Evolutionary conservation across 2,329 filamentous ascomycete genomes (phyloP), one percentile per base, ranked within the genome.

Genomic region (Tolypocladium guangdongense): DNA sequence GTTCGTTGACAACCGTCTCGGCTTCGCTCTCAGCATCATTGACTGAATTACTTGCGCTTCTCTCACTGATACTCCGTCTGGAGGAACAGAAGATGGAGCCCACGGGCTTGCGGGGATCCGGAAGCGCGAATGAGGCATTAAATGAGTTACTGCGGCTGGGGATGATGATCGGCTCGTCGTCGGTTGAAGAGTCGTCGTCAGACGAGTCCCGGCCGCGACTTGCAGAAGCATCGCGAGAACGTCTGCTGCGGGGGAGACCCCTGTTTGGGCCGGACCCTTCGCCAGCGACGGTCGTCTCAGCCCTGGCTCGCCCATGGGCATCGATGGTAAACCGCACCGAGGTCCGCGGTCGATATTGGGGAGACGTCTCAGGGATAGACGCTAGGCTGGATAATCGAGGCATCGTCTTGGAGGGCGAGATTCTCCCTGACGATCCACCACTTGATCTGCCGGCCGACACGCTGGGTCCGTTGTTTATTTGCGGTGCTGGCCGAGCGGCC

Each of bases 161-260:
- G 39, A 86, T 81, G 50, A 84, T 75, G 56, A 85, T 84, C 14
- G 80, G 80, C 54, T 85, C 82, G 52, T 85, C 82, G 56, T 86
- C 82, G 4, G 76, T 76, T 0, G 81, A 83, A 1, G 80, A 83
- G 2, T 76, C 76, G 48, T 77, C 76, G 33, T 78, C 74, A 0
- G 76, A 76, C 6, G 74, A 76, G 16, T 73, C 72, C 69, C 72
- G 76, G 39, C 68, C 69, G 50, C 67, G 59, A 47, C 60, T 64
- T 32, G 56, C 58, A 22, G 64, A 57, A 53, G 64, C 56, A 30
- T 67, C 63, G 47, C 64, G 64, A 27, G 63, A 64, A 50, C 62
- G 62, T 52, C 60, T 62, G 55, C 62, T 63, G 54, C 66, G 60
- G 32, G 59, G 59, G 24, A 68, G 56, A 49, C 51, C 61, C 46